Percentiles rank a stretch among this genome's conserved stretches.
Conservation (phyloP, 306 rosid genomes). For the Canavalia gladiata region DNA sequence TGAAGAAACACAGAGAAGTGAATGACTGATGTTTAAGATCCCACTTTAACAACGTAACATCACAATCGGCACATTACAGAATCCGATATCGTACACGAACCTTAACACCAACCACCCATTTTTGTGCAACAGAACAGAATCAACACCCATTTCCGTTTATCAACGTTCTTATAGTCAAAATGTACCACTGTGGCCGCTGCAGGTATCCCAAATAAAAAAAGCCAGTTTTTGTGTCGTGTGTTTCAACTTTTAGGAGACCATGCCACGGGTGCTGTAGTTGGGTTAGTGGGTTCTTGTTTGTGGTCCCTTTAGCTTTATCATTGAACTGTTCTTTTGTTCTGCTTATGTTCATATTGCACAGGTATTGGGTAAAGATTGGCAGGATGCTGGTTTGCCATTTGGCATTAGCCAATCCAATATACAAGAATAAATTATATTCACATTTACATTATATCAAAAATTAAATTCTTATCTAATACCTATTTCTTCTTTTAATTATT, state of each 20-base stretch:
- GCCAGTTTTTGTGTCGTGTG: conserved; percentile 30
- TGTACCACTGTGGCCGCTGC: conserved; percentile 6
- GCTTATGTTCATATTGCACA: conserved; percentile 21
- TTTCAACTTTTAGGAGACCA: conserved; percentile 47
- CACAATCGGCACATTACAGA: conserved; percentile 42
- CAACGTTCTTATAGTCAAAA: conserved; percentile 3
- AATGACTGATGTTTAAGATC: conserved; percentile 40
- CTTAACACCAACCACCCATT: conserved; percentile 42
- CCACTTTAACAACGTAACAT: conserved; percentile 37
- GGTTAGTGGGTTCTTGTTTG: not conserved
- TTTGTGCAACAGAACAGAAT: conserved; percentile 7
- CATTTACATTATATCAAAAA: not conserved
- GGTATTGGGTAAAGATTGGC: not conserved
- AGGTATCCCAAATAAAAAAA: conserved; percentile 30
- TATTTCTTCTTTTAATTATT: not conserved
- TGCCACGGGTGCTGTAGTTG: not conserved
- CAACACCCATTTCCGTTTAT: not conserved
- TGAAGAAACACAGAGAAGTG: not conserved
- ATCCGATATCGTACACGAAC: conserved; percentile 2
- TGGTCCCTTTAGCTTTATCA: conserved; percentile 9
- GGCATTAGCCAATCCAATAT: conserved; percentile 29
- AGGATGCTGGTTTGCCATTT: not conserved
- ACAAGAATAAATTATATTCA: not conserved
- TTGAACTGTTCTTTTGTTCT: not conserved
- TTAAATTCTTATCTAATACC: not conserved